Percentiles rank a stretch among this genome's conserved stretches.
These are phyloP conservation scores for Fusarium albosuccineum DNA, from an alignment of 2,329 filamentous ascomycete species.

Conservation along the genomic window DNA sequence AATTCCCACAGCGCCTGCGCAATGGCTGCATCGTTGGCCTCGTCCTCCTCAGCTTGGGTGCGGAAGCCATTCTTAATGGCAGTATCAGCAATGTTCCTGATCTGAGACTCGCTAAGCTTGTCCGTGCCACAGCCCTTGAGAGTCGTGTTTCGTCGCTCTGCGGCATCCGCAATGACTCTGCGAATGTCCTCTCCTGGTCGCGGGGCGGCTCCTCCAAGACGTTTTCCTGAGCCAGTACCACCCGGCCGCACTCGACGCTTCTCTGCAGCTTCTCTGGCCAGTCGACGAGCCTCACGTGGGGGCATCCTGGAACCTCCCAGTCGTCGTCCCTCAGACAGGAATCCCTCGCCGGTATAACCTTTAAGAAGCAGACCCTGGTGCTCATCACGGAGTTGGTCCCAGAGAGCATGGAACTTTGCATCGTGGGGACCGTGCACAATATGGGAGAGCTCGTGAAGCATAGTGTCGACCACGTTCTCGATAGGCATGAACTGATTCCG, in stretches of 20 bases:
- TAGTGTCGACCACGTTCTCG: conserved; percentile 86
- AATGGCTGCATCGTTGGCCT: conserved; percentile 89
- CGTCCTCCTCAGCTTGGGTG: conserved; percentile 88
- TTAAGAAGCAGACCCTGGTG: conserved; percentile 80
- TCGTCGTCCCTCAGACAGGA: conserved; percentile 79
- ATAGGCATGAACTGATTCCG: conserved; percentile 81
- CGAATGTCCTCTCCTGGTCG: conserved; percentile 75
- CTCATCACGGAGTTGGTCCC: conserved; percentile 91
- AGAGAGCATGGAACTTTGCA: conserved; percentile 83
- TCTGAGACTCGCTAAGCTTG: conserved; percentile 73
- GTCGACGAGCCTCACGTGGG: conserved; percentile 77
- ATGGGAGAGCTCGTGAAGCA: conserved; percentile 95
- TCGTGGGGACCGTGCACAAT: conserved; percentile 88
- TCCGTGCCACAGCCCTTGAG: conserved; percentile 82
- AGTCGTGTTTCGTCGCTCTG: conserved; percentile 74
- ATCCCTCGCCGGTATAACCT: conserved; percentile 92
- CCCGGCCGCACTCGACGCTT: conserved; percentile 70
- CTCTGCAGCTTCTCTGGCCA: conserved; percentile 81
- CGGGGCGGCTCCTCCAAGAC: conserved; percentile 73
- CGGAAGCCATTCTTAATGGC: conserved; percentile 80
- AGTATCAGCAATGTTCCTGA: conserved; percentile 72
- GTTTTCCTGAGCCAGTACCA: conserved; percentile 77
- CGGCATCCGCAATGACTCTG: conserved; percentile 77
- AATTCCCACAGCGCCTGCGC: conserved; percentile 88
- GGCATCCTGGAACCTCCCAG: conserved; percentile 78